phyloP scores from a whole-genome alignment of 148 eudicot species.

The Rhododendron ferrugineum region DNA sequence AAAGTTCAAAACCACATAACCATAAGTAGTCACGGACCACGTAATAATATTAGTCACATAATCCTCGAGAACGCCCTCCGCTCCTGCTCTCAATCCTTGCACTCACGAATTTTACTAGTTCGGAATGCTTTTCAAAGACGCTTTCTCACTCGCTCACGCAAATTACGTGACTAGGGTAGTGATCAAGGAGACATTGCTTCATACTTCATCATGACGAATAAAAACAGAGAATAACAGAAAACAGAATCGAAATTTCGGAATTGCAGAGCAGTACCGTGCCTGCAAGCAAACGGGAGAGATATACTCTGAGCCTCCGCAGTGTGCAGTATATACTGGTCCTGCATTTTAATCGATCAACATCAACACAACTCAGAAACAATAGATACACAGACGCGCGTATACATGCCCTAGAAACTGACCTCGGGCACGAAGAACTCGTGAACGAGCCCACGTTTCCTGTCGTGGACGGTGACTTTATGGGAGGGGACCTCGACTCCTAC shows the following conservation, averaged over 20 bases:
- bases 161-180: too few relatives aligned
- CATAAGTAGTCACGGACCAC: background rate
- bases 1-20: background rate
- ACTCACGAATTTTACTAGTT: background rate
- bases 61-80: background rate
- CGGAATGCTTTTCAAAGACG: background rate
- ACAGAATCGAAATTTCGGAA: background rate
- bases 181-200: background rate
- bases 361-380: background rate
- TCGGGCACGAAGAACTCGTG: conserved; percentile 89
- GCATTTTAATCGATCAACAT: conserved; percentile 11
- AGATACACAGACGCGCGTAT: background rate
- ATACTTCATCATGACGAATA: background rate
- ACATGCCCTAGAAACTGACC: conserved; percentile 26
- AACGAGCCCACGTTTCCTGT: conserved; percentile 62
- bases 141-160: background rate
- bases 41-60: background rate
- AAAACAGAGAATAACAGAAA: background rate
- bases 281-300: conserved; percentile 87
- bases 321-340: conserved; percentile 93
- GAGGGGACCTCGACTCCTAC: conserved; percentile 28
- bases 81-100: background rate
- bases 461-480: conserved; percentile 80
- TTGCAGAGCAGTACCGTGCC: conserved; percentile 68
- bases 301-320: conserved; percentile 88